phyloP scores from a whole-genome alignment of 768 basidiomycete species.

The Leccinum broughii region DNA sequence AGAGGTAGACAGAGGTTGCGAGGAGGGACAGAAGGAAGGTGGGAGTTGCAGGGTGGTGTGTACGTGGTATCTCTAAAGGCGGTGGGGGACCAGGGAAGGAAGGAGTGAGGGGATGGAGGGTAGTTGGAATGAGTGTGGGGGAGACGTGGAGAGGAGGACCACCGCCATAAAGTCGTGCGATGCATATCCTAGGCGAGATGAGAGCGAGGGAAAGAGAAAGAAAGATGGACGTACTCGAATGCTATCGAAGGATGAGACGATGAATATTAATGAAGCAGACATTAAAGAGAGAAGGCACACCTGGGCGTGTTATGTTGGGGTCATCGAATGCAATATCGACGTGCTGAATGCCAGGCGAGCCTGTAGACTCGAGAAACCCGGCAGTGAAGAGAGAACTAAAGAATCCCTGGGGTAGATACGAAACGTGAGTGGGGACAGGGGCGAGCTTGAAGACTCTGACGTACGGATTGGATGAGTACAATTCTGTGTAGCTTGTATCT shows the following conservation, averaged over 20 bases:
- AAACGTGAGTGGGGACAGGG: conserved; percentile 3
- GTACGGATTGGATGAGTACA: conserved; percentile 84
- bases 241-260: conserved; percentile 44
- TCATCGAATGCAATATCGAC: conserved; percentile 79
- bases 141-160: conserved; percentile 74
- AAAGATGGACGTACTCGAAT: conserved; percentile 70
- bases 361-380: conserved; percentile 66
- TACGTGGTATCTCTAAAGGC: conserved; percentile 39
- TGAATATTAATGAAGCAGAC: background rate
- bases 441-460: conserved; percentile 24
- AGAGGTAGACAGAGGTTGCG: conserved; percentile 84
- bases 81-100: conserved; percentile 46
- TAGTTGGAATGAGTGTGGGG: conserved; percentile 61
- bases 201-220: conserved; percentile 4
- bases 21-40: conserved; percentile 83
- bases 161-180: conserved; percentile 85
- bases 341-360: conserved; percentile 41
- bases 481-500: conserved; percentile 81
- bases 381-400: conserved; percentile 85
- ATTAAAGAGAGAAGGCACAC: conserved; percentile 41
- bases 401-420: conserved; percentile 59
- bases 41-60: conserved; percentile 75
- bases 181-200: conserved; percentile 61
- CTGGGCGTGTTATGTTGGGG: conserved; percentile 83
- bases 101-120: conserved; percentile 69